A percentile compares a stretch with the other conserved stretches of the same genome.
phyloP scores from a whole-genome alignment of 2,329 filamentous ascomycete species.

The Incumbomyces delicatus region DNA sequence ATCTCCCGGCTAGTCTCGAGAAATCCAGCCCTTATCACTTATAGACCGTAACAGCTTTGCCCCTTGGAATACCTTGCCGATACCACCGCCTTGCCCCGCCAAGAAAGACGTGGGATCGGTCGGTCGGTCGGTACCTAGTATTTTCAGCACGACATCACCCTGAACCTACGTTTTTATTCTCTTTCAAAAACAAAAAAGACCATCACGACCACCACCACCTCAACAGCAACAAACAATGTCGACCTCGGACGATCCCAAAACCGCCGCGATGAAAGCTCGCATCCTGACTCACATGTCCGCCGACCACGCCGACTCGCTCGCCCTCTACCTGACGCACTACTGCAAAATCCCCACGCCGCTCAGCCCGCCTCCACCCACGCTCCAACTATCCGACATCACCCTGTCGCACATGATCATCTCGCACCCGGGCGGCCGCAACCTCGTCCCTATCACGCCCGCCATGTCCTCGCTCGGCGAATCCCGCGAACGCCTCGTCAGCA shows the following conservation, averaged over 20 bases:
- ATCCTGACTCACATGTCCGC: conserved; percentile 80
- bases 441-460: conserved; percentile 59
- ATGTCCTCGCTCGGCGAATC: conserved; percentile 59
- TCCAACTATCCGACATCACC: conserved; percentile 56
- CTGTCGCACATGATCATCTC: conserved; percentile 53
- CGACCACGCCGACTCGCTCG: conserved; percentile 65
- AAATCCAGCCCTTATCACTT: no score
- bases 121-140: no score
- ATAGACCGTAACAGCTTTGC: no score
- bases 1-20: no score
- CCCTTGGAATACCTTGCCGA: no score
- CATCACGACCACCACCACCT: no score
- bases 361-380: conserved; percentile 37
- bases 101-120: no score
- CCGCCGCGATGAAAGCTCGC: conserved; percentile 44
- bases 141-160: no score
- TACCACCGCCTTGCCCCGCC: no score
- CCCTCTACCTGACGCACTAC: conserved; percentile 69
- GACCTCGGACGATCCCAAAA: conserved; percentile 1
- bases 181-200: no score
- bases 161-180: no score
- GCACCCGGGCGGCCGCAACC: conserved; percentile 34
- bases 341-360: conserved; percentile 36
- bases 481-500: conserved; percentile 60
- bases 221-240: no score